Evolutionary conservation across 2,329 filamentous ascomycete genomes (phyloP).

Genomic region (Gnomoniopsis smithogilvyi): DNA sequence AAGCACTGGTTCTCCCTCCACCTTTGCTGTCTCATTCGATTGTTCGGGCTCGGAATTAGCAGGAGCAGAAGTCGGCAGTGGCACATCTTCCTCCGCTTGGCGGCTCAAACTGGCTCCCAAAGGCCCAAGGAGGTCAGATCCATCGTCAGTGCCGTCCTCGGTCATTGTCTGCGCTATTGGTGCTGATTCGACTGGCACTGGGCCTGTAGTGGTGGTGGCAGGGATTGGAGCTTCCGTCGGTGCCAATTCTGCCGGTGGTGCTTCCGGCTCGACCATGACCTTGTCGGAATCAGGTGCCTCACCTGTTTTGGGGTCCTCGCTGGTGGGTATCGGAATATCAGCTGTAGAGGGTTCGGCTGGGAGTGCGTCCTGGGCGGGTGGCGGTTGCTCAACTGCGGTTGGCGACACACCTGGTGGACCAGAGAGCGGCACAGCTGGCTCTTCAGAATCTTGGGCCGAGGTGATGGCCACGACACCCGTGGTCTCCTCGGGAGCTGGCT

Average conservation of each 20-base stretch:
- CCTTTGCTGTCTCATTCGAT: neutral
- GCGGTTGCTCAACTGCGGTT: conserved; percentile 1
- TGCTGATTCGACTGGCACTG: neutral
- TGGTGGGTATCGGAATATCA: conserved; percentile 9
- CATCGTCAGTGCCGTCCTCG: conserved; percentile 11
- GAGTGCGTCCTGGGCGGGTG: neutral
- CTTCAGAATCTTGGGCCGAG: neutral
- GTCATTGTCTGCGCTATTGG: neutral
- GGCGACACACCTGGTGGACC: neutral
- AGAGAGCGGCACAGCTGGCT: neutral
- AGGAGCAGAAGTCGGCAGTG: conserved; percentile 1
- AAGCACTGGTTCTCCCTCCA: neutral
- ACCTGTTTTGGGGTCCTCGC: conserved; percentile 13
- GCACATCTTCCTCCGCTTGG: conserved; percentile 16
- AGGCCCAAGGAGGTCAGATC: conserved; percentile 14
- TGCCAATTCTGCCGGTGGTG: neutral
- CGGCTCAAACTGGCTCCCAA: conserved; percentile 9
- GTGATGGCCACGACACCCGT: neutral
- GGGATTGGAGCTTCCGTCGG: neutral
- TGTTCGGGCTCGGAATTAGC: neutral
- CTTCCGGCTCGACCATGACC: neutral
- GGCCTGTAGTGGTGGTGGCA: neutral
- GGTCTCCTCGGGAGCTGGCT: neutral
- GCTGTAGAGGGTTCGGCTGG: neutral
- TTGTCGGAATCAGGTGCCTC: neutral